Evolutionary conservation across 345 rosid species (phyloP).

Genomic region (Boechera divaricarpa): DNA sequence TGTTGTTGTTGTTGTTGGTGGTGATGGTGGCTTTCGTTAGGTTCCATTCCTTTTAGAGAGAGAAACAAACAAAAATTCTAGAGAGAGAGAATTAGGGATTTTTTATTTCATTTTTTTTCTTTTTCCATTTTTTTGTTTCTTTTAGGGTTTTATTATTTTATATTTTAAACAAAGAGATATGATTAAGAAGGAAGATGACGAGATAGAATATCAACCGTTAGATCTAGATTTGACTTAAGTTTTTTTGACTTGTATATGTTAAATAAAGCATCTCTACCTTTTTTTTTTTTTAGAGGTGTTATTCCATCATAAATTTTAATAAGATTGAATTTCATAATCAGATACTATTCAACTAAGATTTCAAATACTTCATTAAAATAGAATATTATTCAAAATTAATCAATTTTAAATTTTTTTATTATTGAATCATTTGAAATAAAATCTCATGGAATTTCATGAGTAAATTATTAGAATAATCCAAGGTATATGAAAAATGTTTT

Average conservation of each 20-base stretch:
- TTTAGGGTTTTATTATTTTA: conserved; percentile 21
- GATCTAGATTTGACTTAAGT: conserved; percentile 29
- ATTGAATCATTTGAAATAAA: too few relatives aligned
- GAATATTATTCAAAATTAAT: too few relatives aligned
- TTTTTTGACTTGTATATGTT: conserved; percentile 24
- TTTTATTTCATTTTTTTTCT: conserved; percentile 30
- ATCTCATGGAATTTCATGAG: too few relatives aligned
- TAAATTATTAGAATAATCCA: too few relatives aligned
- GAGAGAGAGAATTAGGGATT: conserved; percentile 48
- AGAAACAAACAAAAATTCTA: conserved; percentile 14
- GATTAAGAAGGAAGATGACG: neutral
- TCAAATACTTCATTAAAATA: too few relatives aligned
- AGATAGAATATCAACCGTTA: conserved; percentile 22
- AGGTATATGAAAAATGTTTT: too few relatives aligned
- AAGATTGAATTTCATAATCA: too few relatives aligned
- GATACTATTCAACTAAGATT: too few relatives aligned
- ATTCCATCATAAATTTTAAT: too few relatives aligned
- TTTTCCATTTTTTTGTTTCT: conserved; percentile 13
- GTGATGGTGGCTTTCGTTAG: conserved; percentile 58
- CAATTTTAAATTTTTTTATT: too few relatives aligned
- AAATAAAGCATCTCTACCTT: conserved; percentile 10
- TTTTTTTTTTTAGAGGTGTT: neutral
- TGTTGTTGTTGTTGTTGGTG: conserved; percentile 46
- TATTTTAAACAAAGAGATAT: neutral
- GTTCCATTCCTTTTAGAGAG: conserved; percentile 57